A percentile compares a stretch with the other conserved stretches of the same genome.
Evolutionary conservation across 768 basidiomycete species (phyloP).

Genomic region (Mycena crocata): DNA sequence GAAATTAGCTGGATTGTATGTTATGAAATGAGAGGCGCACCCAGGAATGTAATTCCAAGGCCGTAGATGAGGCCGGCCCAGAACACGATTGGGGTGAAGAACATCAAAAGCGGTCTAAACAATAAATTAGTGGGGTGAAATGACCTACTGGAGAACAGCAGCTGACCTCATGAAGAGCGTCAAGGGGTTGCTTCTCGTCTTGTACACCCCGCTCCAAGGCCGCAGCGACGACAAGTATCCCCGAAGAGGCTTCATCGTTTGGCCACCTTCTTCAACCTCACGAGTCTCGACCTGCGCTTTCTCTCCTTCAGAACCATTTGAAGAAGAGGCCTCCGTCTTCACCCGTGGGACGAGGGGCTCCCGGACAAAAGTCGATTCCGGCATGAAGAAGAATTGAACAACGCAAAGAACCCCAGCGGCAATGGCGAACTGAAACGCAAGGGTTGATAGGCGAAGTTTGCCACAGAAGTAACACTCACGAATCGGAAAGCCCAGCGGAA

Average conservation of each 20-base stretch:
- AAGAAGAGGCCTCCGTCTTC: not conserved
- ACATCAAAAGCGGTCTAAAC: slow-evolving; percentile 14
- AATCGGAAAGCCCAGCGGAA: slow-evolving; percentile 29
- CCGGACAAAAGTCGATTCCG: slow-evolving; percentile 25
- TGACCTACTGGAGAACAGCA: not conserved
- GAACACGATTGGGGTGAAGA: slow-evolving; percentile 26
- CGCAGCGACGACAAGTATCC: slow-evolving; percentile 14
- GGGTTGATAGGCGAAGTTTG: not conserved
- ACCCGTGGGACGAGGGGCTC: not conserved
- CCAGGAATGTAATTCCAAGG: not conserved
- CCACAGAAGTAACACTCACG: not conserved
- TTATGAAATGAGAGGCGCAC: not conserved
- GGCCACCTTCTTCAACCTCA: not conserved
- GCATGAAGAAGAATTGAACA: slow-evolving; percentile 22
- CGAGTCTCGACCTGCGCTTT: slow-evolving; percentile 9
- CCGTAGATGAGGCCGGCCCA: slow-evolving; percentile 17
- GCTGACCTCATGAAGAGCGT: slow-evolving; percentile 21
- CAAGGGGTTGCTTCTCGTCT: slow-evolving; percentile 5
- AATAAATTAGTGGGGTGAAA: not conserved
- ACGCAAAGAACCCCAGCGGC: slow-evolving; percentile 22
- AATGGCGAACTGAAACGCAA: slow-evolving; percentile 14
- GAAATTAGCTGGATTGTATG: not conserved
- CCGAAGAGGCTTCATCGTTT: slow-evolving; percentile 2
- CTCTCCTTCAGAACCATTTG: slow-evolving; percentile 4
- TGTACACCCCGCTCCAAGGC: slow-evolving; percentile 20